These are phyloP conservation scores for Lasiodiplodia sp. DNA, from an alignment of 2,329 filamentous ascomycete genomes.

Conservation along the genomic window DNA sequence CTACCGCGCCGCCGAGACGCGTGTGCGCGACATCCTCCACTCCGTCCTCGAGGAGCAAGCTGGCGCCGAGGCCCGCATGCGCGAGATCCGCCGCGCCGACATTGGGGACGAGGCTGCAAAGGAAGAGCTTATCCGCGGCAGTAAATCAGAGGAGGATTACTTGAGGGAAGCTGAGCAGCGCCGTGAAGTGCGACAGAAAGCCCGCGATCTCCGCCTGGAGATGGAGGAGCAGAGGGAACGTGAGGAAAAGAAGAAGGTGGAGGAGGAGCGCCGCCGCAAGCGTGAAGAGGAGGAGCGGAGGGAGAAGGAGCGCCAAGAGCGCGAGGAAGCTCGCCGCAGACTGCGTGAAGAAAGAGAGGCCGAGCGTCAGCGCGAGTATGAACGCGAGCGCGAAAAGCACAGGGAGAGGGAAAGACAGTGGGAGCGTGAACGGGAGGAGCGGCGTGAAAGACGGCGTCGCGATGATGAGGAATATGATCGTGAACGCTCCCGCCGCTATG, in stretches of 20 bases:
- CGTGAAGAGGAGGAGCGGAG: constrained; percentile 54
- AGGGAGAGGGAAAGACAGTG: constrained; percentile 48
- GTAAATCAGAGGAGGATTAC: constrained; percentile 78
- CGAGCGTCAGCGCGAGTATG: constrained; percentile 51
- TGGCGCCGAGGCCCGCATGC: constrained; percentile 72
- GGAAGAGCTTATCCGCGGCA: constrained; percentile 69
- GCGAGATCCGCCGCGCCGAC: constrained; percentile 70
- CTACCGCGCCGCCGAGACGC: constrained; percentile 73
- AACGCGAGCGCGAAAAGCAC: constrained; percentile 60
- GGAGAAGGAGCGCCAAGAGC: constrained; percentile 44
- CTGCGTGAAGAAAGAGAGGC: constrained; percentile 54
- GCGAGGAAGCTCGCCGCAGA: constrained; percentile 47
- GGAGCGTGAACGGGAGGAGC: constrained; percentile 31
- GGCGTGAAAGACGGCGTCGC: constrained; percentile 46
- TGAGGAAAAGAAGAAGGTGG: constrained; percentile 65
- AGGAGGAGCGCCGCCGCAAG: constrained; percentile 58
- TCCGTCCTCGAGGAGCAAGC: constrained; percentile 60
- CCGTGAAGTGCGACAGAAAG: constrained; percentile 66
- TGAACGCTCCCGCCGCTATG: constrained; percentile 43
- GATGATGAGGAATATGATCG: constrained; percentile 59
- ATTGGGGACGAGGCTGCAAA: constrained; percentile 73
- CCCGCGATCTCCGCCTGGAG: constrained; percentile 67
- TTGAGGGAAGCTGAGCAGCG: constrained; percentile 69
- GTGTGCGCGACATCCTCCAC: constrained; percentile 73
- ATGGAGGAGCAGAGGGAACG: constrained; percentile 59